These are phyloP conservation scores for Simplicillium aogashimaense DNA, from an alignment of 2,329 filamentous ascomycete genomes.

Conservation along the genomic window DNA sequence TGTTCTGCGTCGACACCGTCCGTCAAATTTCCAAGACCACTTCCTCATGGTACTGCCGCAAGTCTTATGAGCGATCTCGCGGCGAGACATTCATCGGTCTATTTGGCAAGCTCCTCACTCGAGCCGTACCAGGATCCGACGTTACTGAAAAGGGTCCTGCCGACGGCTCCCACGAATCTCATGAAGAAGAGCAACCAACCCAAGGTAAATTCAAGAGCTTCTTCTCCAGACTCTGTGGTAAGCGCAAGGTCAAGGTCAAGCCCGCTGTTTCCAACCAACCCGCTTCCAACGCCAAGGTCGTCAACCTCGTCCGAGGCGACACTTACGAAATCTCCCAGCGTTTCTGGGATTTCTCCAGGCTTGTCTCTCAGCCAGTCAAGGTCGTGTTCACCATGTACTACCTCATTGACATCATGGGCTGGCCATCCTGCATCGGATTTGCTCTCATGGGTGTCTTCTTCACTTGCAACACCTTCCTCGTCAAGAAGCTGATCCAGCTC, in stretches of 20 bases:
- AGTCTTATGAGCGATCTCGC: slow-evolving; percentile 72
- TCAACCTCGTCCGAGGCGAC: slow-evolving; percentile 76
- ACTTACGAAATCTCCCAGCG: slow-evolving; percentile 74
- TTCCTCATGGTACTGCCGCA: slow-evolving; percentile 68
- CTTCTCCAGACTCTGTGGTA: slow-evolving; percentile 11
- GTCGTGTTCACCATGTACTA: slow-evolving; percentile 58
- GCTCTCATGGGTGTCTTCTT: slow-evolving; percentile 61
- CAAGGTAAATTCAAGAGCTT: slow-evolving; percentile 6
- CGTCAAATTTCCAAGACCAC: slow-evolving; percentile 25
- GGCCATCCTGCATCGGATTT: slow-evolving; percentile 66
- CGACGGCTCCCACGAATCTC: slow-evolving; percentile 6
- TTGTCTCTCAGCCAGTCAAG: slow-evolving; percentile 68
- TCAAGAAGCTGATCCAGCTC: slow-evolving; percentile 54
- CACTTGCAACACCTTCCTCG: slow-evolving; percentile 56
- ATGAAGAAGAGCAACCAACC: neutral
- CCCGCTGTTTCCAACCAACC: slow-evolving; percentile 30
- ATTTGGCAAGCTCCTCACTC: slow-evolving; percentile 31
- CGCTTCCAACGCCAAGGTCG: slow-evolving; percentile 81
- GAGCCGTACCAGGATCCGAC: slow-evolving; percentile 27
- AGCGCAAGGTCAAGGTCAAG: slow-evolving; percentile 8
- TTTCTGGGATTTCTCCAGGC: slow-evolving; percentile 78
- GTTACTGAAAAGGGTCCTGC: slow-evolving; percentile 22
- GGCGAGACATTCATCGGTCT: slow-evolving; percentile 49
- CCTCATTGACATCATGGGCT: slow-evolving; percentile 66
- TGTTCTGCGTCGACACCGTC: slow-evolving; percentile 20